Percentiles rank a stretch among this genome's conserved stretches.
These are phyloP conservation scores for rapeseed (Brassica napus) DNA, from an alignment of 345 rosid species.

Conservation along the genomic window DNA sequence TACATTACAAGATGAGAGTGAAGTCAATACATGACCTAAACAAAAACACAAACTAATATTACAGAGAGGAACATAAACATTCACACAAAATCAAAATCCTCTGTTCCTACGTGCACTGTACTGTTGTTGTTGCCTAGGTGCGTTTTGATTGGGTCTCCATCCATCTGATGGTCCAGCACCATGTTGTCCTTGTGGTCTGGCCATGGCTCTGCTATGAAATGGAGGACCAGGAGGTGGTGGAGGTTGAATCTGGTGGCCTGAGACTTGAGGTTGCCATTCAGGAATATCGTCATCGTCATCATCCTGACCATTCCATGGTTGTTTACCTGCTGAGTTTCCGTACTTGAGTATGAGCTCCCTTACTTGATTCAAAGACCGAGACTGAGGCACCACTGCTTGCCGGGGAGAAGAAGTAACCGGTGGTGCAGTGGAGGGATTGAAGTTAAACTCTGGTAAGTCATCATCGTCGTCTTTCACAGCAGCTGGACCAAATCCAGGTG, in stretches of 20 bases:
- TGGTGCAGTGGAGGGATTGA: constrained; percentile 16
- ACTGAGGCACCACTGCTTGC: constrained; percentile 14
- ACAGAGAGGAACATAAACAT: constrained; percentile 18
- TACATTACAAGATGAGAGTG: background rate
- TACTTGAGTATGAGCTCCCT: constrained; percentile 85
- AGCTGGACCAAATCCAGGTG: constrained; percentile 88
- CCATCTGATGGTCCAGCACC: constrained; percentile 36
- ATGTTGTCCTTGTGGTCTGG: constrained; percentile 13
- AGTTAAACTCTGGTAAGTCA: constrained; percentile 75
- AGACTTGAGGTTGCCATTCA: constrained; percentile 78
- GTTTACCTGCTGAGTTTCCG: constrained; percentile 60
- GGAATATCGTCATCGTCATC: constrained; percentile 88
- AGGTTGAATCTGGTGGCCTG: constrained; percentile 21
- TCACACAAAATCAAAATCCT: constrained; percentile 46
- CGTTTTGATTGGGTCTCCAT: constrained; percentile 36
- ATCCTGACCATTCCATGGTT: constrained; percentile 50
- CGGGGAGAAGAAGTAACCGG: constrained; percentile 27
- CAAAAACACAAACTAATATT: constrained; percentile 17
- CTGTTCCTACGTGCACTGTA: constrained; percentile 45
- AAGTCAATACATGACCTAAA: background rate
- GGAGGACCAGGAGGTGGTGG: constrained; percentile 17
- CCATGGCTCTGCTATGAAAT: constrained; percentile 21
- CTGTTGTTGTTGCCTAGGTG: constrained; percentile 20
- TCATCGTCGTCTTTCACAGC: constrained; percentile 77
- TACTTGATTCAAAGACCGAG: constrained; percentile 54